Evolutionary conservation across 768 basidiomycete species (phyloP).

Genomic region (Coprinopsis sp.): DNA sequence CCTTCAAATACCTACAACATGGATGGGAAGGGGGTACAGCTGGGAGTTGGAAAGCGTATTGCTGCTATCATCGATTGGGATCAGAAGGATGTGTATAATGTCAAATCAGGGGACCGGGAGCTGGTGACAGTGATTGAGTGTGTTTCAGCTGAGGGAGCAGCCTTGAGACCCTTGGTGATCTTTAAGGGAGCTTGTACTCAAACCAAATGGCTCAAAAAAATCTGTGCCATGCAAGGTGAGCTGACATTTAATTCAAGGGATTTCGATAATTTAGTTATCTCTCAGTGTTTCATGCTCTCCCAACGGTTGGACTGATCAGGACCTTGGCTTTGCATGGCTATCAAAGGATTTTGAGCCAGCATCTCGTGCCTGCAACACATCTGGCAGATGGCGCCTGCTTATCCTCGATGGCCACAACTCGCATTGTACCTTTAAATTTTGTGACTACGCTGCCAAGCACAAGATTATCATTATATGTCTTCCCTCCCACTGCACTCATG

Average conservation of each 20-base stretch:
- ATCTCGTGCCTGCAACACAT: conserved; percentile 12
- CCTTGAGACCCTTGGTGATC: conserved; percentile 32
- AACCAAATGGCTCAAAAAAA: conserved; percentile 21
- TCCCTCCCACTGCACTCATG: conserved; percentile 33
- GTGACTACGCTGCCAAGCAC: conserved; percentile 18
- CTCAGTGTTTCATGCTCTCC: conserved; percentile 28
- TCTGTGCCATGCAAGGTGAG: conserved; percentile 26
- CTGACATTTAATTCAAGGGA: background rate
- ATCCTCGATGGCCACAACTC: conserved; percentile 38
- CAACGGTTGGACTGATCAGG: conserved; percentile 37
- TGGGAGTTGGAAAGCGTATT: conserved; percentile 17
- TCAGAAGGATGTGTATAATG: conserved; percentile 25
- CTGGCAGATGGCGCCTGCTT: conserved; percentile 22
- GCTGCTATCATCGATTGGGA: conserved; percentile 18
- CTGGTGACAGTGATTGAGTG: conserved; percentile 44
- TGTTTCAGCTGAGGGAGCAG: conserved; percentile 38
- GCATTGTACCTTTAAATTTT: conserved; percentile 27
- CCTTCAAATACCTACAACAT: conserved; percentile 10
- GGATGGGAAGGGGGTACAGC: conserved; percentile 27
- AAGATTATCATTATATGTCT: conserved; percentile 30
- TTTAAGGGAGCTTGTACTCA: conserved; percentile 27
- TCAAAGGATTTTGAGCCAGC: conserved; percentile 28
- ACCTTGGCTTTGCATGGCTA: conserved; percentile 23
- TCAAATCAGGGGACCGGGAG: conserved; percentile 34
- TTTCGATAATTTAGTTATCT: background rate